Evolutionary conservation across 768 basidiomycete genomes (phyloP), one percentile per base, ranked within the genome.

Genomic region (Kwoniella mangroviensis): DNA sequence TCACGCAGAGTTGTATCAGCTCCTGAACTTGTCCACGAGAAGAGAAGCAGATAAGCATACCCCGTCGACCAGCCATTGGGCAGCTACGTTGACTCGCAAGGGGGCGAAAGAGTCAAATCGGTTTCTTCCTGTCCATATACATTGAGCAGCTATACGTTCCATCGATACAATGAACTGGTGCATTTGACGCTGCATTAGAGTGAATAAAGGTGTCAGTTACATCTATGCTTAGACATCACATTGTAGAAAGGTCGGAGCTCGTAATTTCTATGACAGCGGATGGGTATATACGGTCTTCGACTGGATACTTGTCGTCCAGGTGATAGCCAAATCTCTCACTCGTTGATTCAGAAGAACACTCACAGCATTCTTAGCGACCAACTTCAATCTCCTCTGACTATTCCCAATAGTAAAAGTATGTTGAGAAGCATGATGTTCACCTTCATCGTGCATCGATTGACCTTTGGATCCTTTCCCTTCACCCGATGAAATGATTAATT

Each of bases 21-120:
- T 34, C 34, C 5, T 34, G 34, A 34, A 6, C 9, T 7, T 4
- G 34, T 7, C 26, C 9, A 34, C 34, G 6, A 34, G 34, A 34
- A 28, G 28, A 28, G 28, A 34, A 34, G 34, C 4, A 34, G 34
- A 34, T 34, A 7, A 10, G 86, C 91, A 79, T 72, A 95, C 93
- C 19, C 96, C 96, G 83, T 99, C 96, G 19, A 98, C 94, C 2
- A 99, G 89, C 96, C 96, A 99, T 77, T 98, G 95, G 4, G 95
- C 92, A 26, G 94, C 91, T 4, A 95, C 95, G 77, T 98, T 95
- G 75, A 91, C 83, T 41, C 96, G 87, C 63, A 98, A 91, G 1
- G 96, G 96, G 4, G 96, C 90, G 83, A 96, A 99, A 69, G 92
- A 94, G 69, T 90, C 91, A 81, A 97, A 98, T n/a, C 95, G 86